Evolutionary conservation across 2,329 filamentous ascomycete species (phyloP).

Genomic region (Diaporthe amygdali): DNA sequence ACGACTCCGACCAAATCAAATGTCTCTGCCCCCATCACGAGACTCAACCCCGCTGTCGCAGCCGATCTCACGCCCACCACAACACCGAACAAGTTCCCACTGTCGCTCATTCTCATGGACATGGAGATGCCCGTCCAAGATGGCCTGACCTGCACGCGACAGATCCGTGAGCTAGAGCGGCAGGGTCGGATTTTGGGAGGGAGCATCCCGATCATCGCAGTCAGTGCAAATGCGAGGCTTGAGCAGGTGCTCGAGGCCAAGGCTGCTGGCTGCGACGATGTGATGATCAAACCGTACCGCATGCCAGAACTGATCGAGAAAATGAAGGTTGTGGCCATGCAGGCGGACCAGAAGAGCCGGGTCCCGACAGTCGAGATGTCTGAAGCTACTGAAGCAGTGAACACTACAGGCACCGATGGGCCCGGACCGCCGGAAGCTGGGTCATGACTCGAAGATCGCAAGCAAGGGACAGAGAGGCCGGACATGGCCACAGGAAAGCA

Average conservation of each 20-base stretch:
- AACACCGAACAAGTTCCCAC: constrained; percentile 36
- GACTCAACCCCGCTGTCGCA: neutral
- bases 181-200: constrained; percentile 56
- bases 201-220: constrained; percentile 67
- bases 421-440: neutral
- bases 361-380: neutral
- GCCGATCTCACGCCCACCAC: constrained; percentile 12
- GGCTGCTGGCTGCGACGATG: constrained; percentile 62
- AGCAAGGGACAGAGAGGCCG: neutral
- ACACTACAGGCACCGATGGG: neutral
- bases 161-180: constrained; percentile 67
- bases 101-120: constrained; percentile 75
- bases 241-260: constrained; percentile 63
- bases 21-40: neutral
- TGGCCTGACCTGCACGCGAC: constrained; percentile 68
- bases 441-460: neutral
- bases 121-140: constrained; percentile 80
- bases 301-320: constrained; percentile 66
- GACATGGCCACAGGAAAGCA: neutral
- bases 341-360: constrained; percentile 28
- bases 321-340: constrained; percentile 55
- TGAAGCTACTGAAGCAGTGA: neutral
- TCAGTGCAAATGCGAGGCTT: constrained; percentile 70
- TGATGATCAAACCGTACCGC: constrained; percentile 75
- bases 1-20: constrained; percentile 5